A percentile compares a stretch with the other conserved stretches of the same genome.
phyloP scores from a whole-genome alignment of 768 basidiomycete species.

The Rhodosporidiobolus sp. region DNA sequence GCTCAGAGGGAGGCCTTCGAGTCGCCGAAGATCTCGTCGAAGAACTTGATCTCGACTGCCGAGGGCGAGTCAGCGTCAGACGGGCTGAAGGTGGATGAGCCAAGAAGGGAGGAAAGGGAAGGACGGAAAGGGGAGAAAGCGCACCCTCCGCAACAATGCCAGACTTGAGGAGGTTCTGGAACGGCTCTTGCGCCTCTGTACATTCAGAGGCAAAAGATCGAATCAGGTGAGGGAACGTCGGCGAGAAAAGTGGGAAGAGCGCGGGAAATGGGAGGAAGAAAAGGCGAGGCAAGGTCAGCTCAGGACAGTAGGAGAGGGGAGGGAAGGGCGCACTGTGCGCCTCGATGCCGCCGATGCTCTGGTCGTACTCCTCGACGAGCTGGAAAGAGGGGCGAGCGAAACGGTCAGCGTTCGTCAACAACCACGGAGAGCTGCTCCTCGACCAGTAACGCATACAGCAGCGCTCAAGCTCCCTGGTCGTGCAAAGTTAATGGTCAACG shows the following conservation, averaged over 20 bases:
- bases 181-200: constrained; percentile 23
- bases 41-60: constrained; percentile 18
- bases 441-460: no score
- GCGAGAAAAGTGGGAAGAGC: background rate
- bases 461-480: no score
- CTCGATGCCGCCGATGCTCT: constrained; percentile 28
- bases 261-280: background rate
- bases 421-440: no score
- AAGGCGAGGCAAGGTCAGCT: background rate
- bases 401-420: no score
- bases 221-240: no score
- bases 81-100: no score
- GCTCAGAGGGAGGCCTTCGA: no score
- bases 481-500: no score
- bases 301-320: no score
- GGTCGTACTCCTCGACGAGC: constrained; percentile 31
- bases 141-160: constrained; percentile 9
- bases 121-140: background rate
- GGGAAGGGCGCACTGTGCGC: constrained; percentile 19
- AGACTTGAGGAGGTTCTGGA: constrained; percentile 29
- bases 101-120: background rate
- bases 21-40: constrained; percentile 19
- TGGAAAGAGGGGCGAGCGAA: background rate
- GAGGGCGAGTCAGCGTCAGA: no score
- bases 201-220: no score